phyloP scores from a whole-genome alignment of 2,329 filamentous ascomycete genomes.

The Dothidotthia symphoricarpi region DNA sequence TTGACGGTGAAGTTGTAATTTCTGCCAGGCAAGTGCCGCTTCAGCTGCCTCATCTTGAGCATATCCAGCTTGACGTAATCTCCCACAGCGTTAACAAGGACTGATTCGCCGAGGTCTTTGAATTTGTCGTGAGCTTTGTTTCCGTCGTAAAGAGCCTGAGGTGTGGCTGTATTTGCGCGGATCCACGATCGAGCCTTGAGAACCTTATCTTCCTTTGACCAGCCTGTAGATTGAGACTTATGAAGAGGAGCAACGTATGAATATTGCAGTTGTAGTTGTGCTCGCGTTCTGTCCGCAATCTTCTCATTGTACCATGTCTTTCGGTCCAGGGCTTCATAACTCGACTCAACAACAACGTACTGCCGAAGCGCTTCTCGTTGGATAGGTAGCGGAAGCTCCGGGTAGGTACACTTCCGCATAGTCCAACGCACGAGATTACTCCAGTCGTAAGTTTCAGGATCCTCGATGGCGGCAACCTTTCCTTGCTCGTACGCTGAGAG shows the following conservation, averaged over 20 bases:
- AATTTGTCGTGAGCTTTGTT: conserved; percentile 45
- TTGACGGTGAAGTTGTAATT: conserved; percentile 63
- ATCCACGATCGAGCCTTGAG: conserved; percentile 46
- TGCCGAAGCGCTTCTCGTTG: conserved; percentile 19
- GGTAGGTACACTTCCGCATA: conserved; percentile 45
- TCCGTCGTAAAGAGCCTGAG: conserved; percentile 41
- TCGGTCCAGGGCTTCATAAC: conserved; percentile 25
- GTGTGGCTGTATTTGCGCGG: conserved; percentile 47
- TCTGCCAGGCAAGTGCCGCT: conserved; percentile 55
- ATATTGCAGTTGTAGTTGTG: conserved; percentile 24
- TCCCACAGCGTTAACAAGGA: conserved; percentile 51
- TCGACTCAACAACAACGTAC: conserved; percentile 30
- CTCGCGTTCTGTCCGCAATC: conserved; percentile 24
- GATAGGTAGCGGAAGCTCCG: conserved; percentile 26
- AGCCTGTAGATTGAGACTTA: conserved; percentile 1
- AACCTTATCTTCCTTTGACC: conserved; percentile 9
- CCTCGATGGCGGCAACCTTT: conserved; percentile 60
- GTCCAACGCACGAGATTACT: conserved; percentile 65
- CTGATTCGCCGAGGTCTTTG: conserved; percentile 28
- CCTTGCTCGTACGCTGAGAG: conserved; percentile 64
- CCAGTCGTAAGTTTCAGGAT: conserved; percentile 68
- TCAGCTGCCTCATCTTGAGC: conserved; percentile 61
- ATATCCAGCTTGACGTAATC: conserved; percentile 55
- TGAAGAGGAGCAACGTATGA: conserved; percentile 29
- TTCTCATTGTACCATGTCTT: conserved; percentile 27